Conservation (phyloP, 768 basidiomycete genomes). For the Tylopilus cervinicoccineus region DNA sequence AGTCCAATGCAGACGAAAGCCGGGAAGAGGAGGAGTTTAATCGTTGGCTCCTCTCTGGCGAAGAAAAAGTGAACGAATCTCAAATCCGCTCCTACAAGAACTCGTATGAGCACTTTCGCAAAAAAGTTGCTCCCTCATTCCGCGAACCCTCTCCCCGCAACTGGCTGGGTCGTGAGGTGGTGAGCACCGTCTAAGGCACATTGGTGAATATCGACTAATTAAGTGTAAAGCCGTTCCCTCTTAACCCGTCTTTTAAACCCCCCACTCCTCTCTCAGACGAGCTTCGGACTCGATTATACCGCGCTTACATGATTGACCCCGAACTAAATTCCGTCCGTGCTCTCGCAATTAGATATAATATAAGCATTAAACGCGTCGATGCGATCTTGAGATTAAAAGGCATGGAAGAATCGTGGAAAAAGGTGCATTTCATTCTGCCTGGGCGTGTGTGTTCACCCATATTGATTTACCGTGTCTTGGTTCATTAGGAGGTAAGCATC, state of each 20-base stretch:
- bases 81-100: constrained; percentile 12
- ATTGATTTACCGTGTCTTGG: constrained; percentile 8
- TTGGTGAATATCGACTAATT: not conserved
- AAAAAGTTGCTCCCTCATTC: constrained; percentile 19
- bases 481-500: constrained; percentile 39
- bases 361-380: constrained; percentile 76
- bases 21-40: constrained; percentile 14
- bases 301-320: constrained; percentile 57
- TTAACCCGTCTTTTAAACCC: constrained; percentile 82
- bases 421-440: constrained; percentile 46
- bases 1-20: not conserved
- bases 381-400: constrained; percentile 83
- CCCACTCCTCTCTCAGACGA: constrained; percentile 69
- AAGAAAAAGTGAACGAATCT: constrained; percentile 17
- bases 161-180: constrained; percentile 60
- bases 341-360: constrained; percentile 57
- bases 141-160: constrained; percentile 42
- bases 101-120: constrained; percentile 18
- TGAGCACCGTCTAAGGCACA: constrained; percentile 33
- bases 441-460: not conserved
- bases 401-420: constrained; percentile 63
- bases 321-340: constrained; percentile 49
- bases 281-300: constrained; percentile 54
- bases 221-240: constrained; percentile 67
- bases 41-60: constrained; percentile 14